phyloP scores from a whole-genome alignment of 2,329 filamentous ascomycete species.

The Colletotrichum graminicola region DNA sequence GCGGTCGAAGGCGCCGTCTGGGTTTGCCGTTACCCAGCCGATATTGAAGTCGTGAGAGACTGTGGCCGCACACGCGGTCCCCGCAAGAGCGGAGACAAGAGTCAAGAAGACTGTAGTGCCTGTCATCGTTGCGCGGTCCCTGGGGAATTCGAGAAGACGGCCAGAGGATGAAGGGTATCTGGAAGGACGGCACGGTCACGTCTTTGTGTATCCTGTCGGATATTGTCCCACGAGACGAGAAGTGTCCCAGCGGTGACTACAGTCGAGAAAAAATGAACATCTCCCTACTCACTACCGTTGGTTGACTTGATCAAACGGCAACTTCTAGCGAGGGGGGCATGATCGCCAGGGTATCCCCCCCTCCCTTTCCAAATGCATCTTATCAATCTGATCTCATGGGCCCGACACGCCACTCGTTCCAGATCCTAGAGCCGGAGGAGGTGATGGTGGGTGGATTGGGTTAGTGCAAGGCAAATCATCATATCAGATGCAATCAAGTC shows the following conservation, averaged over 20 bases:
- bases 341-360: conserved; percentile 11
- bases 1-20: conserved; percentile 74
- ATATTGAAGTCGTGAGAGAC: conserved; percentile 76
- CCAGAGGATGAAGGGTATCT: background rate
- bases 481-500: conserved; percentile 27
- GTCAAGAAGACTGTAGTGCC: conserved; percentile 17
- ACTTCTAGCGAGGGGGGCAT: conserved; percentile 24
- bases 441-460: background rate
- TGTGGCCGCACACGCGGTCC: conserved; percentile 50
- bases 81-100: conserved; percentile 32
- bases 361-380: conserved; percentile 21
- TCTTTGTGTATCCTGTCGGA: conserved; percentile 7
- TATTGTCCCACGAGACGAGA: background rate
- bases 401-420: conserved; percentile 15
- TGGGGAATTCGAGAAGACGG: background rate
- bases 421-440: background rate
- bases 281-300: background rate
- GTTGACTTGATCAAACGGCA: conserved; percentile 21
- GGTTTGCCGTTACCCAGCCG: conserved; percentile 78
- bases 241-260: background rate
- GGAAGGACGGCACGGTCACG: background rate
- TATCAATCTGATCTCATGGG: conserved; percentile 41
- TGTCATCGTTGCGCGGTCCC: conserved; percentile 1
- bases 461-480: conserved; percentile 23
- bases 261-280: conserved; percentile 7